These are phyloP conservation scores for Phytophthora sansomeana DNA, from an alignment of 352 stramenopile species.

Conservation along the genomic window DNA sequence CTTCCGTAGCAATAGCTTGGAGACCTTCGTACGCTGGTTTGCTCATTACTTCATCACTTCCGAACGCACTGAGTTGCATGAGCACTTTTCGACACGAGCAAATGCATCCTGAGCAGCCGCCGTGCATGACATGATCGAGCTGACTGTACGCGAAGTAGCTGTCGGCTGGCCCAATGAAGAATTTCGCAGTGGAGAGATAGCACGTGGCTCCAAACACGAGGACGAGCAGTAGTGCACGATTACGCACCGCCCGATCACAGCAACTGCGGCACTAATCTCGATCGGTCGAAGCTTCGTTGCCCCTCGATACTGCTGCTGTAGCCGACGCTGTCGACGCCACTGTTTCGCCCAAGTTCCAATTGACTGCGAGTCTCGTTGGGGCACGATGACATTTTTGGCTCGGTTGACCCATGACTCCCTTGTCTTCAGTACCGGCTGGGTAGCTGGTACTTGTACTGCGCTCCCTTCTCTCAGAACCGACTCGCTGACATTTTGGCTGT, in stretches of 20 bases:
- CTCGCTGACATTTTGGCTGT: neutral
- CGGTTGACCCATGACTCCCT: conserved; percentile 5
- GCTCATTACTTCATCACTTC: conserved; percentile 4
- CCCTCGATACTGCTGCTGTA: neutral
- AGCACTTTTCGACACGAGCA: conserved; percentile 17
- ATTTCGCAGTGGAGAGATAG: conserved; percentile 9
- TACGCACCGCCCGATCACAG: conserved; percentile 13
- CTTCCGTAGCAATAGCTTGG: conserved; percentile 9
- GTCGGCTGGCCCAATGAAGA: conserved; percentile 13
- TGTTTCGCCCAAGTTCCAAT: conserved; percentile 9
- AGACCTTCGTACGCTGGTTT: conserved; percentile 5
- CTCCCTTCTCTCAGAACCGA: conserved; percentile 8
- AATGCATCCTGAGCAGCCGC: conserved; percentile 7
- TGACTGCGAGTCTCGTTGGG: neutral
- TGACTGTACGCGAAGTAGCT: conserved; percentile 18
- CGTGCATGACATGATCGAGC: conserved; percentile 15
- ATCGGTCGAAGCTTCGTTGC: conserved; percentile 13
- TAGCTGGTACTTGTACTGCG: neutral
- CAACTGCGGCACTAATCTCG: conserved; percentile 12
- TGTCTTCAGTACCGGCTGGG: neutral
- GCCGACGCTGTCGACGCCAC: neutral
- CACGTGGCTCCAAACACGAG: conserved; percentile 10
- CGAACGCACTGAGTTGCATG: conserved; percentile 15
- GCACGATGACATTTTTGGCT: conserved; percentile 7
- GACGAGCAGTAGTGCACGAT: conserved; percentile 9